Conservation (phyloP, 768 basidiomycete species). For the Dacryopinax primogenitus region DNA sequence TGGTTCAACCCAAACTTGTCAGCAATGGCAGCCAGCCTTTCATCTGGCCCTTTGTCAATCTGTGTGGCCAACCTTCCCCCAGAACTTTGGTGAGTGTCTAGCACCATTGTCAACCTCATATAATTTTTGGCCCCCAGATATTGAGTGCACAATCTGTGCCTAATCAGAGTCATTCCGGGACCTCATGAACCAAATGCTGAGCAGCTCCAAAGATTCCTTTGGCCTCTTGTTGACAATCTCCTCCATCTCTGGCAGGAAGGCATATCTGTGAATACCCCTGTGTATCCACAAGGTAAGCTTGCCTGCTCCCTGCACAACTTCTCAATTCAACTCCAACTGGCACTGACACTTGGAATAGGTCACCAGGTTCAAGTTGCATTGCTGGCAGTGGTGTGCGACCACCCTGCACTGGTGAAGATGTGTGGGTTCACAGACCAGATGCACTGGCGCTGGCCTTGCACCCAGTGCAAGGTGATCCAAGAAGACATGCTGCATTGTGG, state of each 20-base stretch:
- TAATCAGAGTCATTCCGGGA: conserved; percentile 23
- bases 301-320: not conserved
- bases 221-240: conserved; percentile 23
- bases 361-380: conserved; percentile 20
- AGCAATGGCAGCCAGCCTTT: conserved; percentile 25
- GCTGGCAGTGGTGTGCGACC: conserved; percentile 24
- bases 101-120: not conserved
- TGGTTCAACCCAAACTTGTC: conserved; percentile 6
- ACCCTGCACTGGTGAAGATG: conserved; percentile 25
- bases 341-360: not conserved
- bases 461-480: conserved; percentile 21
- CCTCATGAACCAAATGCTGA: conserved; percentile 24
- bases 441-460: conserved; percentile 22
- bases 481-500: conserved; percentile 10
- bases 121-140: conserved; percentile 1
- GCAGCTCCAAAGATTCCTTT: conserved; percentile 23
- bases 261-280: conserved; percentile 19
- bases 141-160: conserved; percentile 21
- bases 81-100: conserved; percentile 20
- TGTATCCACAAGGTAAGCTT: conserved; percentile 20
- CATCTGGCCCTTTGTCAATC: conserved; percentile 28
- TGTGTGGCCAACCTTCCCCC: conserved; percentile 26
- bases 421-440: conserved; percentile 23
- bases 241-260: conserved; percentile 22
- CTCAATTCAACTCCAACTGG: too few relatives aligned